Evolutionary conservation across 192 early-diverging fungal species (phyloP).

Genomic region (Blastocladiella britannica): DNA sequence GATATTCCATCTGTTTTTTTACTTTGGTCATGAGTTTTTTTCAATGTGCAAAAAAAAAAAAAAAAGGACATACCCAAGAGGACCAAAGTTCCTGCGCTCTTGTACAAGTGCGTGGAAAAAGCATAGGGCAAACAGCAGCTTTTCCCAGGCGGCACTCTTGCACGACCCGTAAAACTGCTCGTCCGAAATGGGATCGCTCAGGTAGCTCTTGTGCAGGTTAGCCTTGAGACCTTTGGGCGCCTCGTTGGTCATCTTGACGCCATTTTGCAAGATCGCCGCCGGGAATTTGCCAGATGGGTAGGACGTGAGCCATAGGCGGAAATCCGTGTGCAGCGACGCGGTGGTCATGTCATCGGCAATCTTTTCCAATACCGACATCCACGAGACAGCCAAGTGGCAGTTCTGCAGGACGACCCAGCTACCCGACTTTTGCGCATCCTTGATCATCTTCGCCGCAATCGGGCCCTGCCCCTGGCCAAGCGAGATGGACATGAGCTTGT

Average conservation of each 20-base stretch:
- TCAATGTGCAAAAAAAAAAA: no score
- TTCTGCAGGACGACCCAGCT: conserved; percentile 46
- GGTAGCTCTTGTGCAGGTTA: conserved; percentile 33
- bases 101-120: conserved; percentile 45
- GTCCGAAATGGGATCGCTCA: conserved; percentile 34
- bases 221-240: conserved; percentile 38
- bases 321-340: conserved; percentile 26
- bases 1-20: conserved; percentile 53
- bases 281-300: conserved; percentile 38
- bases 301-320: conserved; percentile 35
- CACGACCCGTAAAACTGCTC: conserved; percentile 32
- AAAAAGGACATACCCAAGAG: no score
- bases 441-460: conserved; percentile 36
- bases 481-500: conserved; percentile 33
- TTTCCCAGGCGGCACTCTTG: conserved; percentile 35
- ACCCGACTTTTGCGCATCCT: conserved; percentile 30
- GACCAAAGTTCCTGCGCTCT: conserved; percentile 2
- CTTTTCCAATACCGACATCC: conserved; percentile 31
- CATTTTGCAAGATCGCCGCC: conserved; percentile 27
- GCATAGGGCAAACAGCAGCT: conserved; percentile 39
- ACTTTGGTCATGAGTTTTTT: no score
- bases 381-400: conserved; percentile 40
- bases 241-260: conserved; percentile 46
- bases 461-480: conserved; percentile 43
- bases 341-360: conserved; percentile 37